Conservation (phyloP, 2,329 filamentous ascomycete species). For the Zymoseptoria passerinii region DNA sequence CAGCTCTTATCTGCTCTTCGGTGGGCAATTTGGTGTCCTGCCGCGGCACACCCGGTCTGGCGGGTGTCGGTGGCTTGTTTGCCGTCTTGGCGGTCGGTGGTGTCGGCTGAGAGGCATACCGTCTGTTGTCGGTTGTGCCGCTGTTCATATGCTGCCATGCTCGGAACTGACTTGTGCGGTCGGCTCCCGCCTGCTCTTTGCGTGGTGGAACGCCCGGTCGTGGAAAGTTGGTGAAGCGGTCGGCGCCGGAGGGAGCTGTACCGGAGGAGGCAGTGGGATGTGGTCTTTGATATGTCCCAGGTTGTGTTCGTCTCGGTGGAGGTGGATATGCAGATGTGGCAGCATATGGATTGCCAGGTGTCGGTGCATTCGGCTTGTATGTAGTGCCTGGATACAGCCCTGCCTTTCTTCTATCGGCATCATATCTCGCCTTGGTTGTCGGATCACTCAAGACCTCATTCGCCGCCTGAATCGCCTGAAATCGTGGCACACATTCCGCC, state of each 20-base stretch:
- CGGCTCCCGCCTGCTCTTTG: constrained; percentile 32
- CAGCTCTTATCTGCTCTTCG: constrained; percentile 31
- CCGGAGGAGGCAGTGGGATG: constrained; percentile 14
- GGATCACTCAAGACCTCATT: constrained; percentile 66
- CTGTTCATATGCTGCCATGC: constrained; percentile 45
- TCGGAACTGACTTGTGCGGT: constrained; percentile 37
- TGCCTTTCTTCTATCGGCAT: constrained; percentile 50
- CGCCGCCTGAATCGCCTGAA: constrained; percentile 78
- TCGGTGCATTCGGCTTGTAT: constrained; percentile 15
- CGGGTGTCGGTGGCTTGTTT: constrained; percentile 6
- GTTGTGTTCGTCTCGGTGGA: constrained; percentile 37
- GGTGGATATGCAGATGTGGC: constrained; percentile 36
- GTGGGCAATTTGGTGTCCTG: constrained; percentile 28
- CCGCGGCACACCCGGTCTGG: constrained; percentile 18
- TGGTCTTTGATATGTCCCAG: constrained; percentile 29
- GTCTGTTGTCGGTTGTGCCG: constrained; percentile 9
- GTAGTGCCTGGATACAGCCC: constrained; percentile 28
- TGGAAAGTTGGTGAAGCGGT: constrained; percentile 40
- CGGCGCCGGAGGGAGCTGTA: constrained; percentile 32
- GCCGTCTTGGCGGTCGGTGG: constrained; percentile 19
- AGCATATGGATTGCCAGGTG: constrained; percentile 32
- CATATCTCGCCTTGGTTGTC: constrained; percentile 52
- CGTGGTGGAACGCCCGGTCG: constrained; percentile 21
- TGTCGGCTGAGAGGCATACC: constrained; percentile 9
- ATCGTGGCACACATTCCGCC: constrained; percentile 68